These are phyloP conservation scores for Trichoderma breve DNA, from an alignment of 2,329 filamentous ascomycete genomes.

Conservation along the genomic window DNA sequence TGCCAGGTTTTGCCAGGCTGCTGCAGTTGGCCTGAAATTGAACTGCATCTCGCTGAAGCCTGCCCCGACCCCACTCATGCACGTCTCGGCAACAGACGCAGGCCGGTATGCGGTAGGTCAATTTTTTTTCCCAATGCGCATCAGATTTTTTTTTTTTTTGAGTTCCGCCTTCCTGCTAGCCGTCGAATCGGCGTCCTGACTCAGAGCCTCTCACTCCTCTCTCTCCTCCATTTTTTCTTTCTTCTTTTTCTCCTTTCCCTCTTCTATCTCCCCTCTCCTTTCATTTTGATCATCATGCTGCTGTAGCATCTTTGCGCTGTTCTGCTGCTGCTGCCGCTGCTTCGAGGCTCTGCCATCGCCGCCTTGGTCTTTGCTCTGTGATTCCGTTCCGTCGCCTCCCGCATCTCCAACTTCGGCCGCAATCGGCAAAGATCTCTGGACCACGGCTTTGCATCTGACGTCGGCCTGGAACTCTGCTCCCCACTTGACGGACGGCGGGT, in stretches of 20 bases:
- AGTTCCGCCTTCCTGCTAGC: conserved; percentile 16
- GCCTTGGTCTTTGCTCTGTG: not conserved
- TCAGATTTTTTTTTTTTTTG: conserved; percentile 12
- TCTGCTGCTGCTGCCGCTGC: conserved; percentile 21
- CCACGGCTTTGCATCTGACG: conserved; percentile 21
- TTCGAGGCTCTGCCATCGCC: conserved; percentile 6
- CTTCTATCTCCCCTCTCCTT: not conserved
- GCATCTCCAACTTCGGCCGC: conserved; percentile 18
- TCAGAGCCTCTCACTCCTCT: conserved; percentile 13
- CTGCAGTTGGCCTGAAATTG: not conserved
- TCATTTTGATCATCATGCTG: conserved; percentile 16
- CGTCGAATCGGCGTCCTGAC: conserved; percentile 19
- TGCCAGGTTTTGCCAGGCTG: not conserved
- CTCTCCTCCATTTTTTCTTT: not conserved
- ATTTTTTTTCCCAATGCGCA: conserved; percentile 18
- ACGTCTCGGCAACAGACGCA: conserved; percentile 13
- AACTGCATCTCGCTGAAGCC: conserved; percentile 13
- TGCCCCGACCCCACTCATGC: conserved; percentile 15
- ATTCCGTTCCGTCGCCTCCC: conserved; percentile 18
- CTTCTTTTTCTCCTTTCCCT: not conserved
- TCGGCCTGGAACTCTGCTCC: conserved; percentile 11
- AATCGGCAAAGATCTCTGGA: conserved; percentile 15
- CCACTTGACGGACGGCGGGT: conserved; percentile 15
- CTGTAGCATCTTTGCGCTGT: conserved; percentile 12
- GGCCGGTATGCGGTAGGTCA: not conserved